These are phyloP conservation scores for Corymbia citriodora DNA, from an alignment of 441 rosid species.

Conservation along the genomic window DNA sequence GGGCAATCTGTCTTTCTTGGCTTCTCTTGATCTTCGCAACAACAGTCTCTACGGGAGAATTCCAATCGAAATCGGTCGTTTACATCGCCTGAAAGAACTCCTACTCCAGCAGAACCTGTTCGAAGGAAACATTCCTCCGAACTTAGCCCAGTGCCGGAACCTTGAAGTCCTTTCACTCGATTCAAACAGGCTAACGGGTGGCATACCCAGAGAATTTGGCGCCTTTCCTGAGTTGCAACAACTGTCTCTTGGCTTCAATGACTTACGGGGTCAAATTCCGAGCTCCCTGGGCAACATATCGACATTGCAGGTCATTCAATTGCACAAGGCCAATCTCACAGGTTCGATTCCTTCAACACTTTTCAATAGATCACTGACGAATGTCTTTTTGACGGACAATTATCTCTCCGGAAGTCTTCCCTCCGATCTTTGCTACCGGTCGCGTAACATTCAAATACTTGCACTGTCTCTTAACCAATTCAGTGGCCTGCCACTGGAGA, in stretches of 20 bases:
- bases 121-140: neutral
- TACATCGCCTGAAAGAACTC: neutral
- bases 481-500: neutral
- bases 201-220: neutral
- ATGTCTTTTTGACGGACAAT: rapidly evolving
- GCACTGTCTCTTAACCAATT: neutral
- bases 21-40: neutral
- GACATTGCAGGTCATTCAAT: neutral
- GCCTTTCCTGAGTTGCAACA: neutral
- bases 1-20: neutral
- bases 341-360: neutral
- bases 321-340: neutral
- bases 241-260: neutral
- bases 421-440: neutral
- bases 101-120: rapidly evolving
- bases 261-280: neutral
- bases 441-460: neutral
- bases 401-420: neutral
- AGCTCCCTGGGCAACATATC: neutral
- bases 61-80: neutral
- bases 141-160: neutral
- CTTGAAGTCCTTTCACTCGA: neutral
- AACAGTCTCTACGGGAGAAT: neutral
- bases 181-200: neutral
- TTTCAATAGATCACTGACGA: neutral